Evolutionary conservation across 1,284 basidiomycete species (phyloP).

Genomic region (Trametes sp.): DNA sequence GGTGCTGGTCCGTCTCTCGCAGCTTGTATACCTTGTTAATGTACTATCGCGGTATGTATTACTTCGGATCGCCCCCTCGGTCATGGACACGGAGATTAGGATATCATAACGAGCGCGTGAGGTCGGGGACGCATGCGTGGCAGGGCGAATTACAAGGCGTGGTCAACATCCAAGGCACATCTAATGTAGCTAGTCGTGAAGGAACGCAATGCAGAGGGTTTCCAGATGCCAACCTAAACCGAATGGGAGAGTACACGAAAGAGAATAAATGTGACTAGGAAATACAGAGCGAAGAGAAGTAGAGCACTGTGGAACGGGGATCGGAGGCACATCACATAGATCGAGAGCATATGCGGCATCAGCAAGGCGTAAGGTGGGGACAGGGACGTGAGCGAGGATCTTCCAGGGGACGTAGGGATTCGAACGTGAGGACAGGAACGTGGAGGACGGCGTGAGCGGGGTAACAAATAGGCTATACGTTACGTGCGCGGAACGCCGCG

Average conservation of each 20-base stretch:
- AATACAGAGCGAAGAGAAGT: slow-evolving; percentile 24
- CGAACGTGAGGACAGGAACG: slow-evolving; percentile 10
- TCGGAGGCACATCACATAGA: slow-evolving; percentile 15
- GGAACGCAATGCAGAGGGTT: not conserved
- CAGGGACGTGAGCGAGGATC: slow-evolving; percentile 3
- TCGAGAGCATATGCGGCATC: slow-evolving; percentile 26
- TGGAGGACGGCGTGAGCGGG: slow-evolving; percentile 12
- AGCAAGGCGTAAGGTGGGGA: slow-evolving; percentile 5
- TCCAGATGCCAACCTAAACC: slow-evolving; percentile 17
- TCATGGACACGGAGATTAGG: not conserved
- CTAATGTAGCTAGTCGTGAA: slow-evolving; percentile 15
- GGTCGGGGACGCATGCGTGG: slow-evolving; percentile 1
- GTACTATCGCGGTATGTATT: slow-evolving; percentile 30
- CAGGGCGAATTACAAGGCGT: slow-evolving; percentile 26
- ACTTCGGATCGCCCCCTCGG: slow-evolving; percentile 17
- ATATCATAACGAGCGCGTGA: slow-evolving; percentile 5
- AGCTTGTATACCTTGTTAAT: slow-evolving; percentile 31
- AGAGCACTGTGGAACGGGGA: slow-evolving; percentile 14
- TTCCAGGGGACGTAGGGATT: slow-evolving; percentile 5
- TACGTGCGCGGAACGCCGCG: slow-evolving; percentile 18
- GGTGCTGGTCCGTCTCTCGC: slow-evolving; percentile 6
- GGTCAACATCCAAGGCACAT: slow-evolving; percentile 22
- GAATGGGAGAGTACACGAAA: slow-evolving; percentile 11
- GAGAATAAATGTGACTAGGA: slow-evolving; percentile 23
- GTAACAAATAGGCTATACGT: slow-evolving; percentile 30